Base-by-base conservation (phyloP, 2,329 filamentous ascomycete genomes). In the Aspergillus ibericus region DNA sequence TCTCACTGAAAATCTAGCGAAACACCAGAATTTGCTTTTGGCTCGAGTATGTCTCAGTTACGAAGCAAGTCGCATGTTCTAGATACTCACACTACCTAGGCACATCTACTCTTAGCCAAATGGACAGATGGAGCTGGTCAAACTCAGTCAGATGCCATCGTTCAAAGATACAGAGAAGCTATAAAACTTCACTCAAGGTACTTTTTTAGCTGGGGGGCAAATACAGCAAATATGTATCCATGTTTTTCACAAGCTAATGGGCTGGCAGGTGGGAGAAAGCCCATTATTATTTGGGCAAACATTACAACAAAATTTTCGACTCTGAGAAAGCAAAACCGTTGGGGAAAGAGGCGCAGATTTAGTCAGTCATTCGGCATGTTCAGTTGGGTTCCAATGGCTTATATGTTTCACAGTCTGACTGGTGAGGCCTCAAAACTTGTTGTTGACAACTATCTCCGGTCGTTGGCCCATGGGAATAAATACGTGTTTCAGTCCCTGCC, bases 41-140 rank as follows among this genome's bases (percentile, higher is more conserved):
- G 78, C 80, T n/a, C 76, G 73, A 58, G 78, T 78, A 72, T 40
- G 67, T 59, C 12, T 18, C 12, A 25, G 20, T 35, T 13, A 8
- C 18, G 7, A 44, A 22, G 4, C 4, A 16, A 20, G 9, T 40
- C 12, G 15, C 29, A 51, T 44, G 16, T 27, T 54, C 34, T 35
- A n/a, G 42, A 64, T 66, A 54, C 59, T 54, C 13, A n/a, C 8
- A 32, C 8, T 42, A 9, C 32, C 36, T 48, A 92, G 72, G 93
- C 95, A 22, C 88, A 96, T 70, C 82, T 99, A 8, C 82, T 98
- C 35, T 85, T 97, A 25, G 95, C 95, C 12, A 98, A 97, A 73
- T 99, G 96, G 96, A 87, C 97, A 27, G 96, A 98, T 70, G 88
- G 85, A 56, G 91, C 93, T n/a, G 95, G 95, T 5, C 93, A 98